Base-by-base conservation (phyloP, 208 protist species). In the Wallacemonas collosoma region DNA sequence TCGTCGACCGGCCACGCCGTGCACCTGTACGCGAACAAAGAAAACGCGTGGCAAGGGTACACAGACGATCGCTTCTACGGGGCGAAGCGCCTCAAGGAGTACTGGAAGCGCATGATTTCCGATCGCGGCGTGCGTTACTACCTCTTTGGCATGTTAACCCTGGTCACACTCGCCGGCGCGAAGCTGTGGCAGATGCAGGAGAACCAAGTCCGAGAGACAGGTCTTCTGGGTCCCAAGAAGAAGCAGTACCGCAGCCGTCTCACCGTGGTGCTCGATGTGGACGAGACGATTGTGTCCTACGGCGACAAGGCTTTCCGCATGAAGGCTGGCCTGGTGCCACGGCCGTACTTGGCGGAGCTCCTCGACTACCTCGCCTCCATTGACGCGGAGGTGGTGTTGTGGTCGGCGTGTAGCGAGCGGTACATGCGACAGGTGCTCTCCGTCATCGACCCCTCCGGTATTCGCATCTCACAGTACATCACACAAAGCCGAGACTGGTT, bases 21-120 rank as follows among this genome's bases (percentile, higher is more conserved):
- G 55, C 89, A 96, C 78, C 77, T 96, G 81, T 96, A 95, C 73
- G 89, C 92, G 3, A 93, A 93, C 76, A 96, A 95, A 80, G 89
- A 94, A 65, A 91, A 90, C 75, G 92, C 92, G 43, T 94, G 87
- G 87, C 65, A 88, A 35, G 81, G 77, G 66, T 93, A 91, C 81
- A 93, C 87, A 14, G 88, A 93, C 60, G 87, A 96, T 68, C 89
- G 87, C 56, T 93, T 82, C 75, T 92, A 94, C 74, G 85, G 87
- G n/a, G 87, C 84, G 36, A 90, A 83, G 65, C 85, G 89, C n/a
- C 69, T 94, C 15, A 86, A 83, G 54, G 89, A 93, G 71, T 93
- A 93, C 69, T 91, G 80, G 85, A 64, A 71, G 26, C 82, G 87
- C 65, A 85, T 94, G 77, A 9, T 93, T 51, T 68, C 48, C 38